phyloP scores from a whole-genome alignment of 1,139 yeast species.

The Wickerhamomyces sp. region DNA sequence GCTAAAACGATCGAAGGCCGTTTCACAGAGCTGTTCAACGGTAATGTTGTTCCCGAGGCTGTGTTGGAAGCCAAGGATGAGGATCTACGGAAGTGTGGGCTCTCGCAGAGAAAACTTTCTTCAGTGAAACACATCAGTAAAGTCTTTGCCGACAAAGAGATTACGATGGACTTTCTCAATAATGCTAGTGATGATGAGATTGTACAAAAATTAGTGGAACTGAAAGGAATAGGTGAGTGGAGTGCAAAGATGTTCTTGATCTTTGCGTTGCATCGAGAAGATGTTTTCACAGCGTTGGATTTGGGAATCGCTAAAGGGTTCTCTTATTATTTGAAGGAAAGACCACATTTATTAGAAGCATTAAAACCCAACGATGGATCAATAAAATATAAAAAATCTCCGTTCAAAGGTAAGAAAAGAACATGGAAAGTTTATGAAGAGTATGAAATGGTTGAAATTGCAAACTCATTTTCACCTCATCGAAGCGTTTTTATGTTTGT shows the following conservation, averaged over 20 bases:
- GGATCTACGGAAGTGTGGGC: conserved; percentile 56
- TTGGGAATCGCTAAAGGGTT: conserved; percentile 83
- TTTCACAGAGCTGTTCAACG: conserved; percentile 38
- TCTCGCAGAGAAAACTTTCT: conserved; percentile 64
- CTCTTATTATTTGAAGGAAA: conserved; percentile 51
- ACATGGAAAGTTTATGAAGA: conserved; percentile 63
- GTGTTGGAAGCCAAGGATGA: conserved; percentile 41
- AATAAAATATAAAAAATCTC: too few relatives aligned
- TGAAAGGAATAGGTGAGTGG: conserved; percentile 90
- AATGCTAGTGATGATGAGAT: conserved; percentile 40
- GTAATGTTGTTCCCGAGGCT: conserved; percentile 36
- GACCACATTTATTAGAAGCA: conserved; percentile 53
- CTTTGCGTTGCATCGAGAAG: conserved; percentile 61
- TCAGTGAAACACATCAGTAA: conserved; percentile 61
- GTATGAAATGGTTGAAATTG: conserved; percentile 50
- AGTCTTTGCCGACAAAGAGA: conserved; percentile 42
- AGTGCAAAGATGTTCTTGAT: conserved; percentile 83
- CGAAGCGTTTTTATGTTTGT: conserved; percentile 65
- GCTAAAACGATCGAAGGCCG: conserved; percentile 59
- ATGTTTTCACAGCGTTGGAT: conserved; percentile 76
- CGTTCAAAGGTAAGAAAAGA: conserved; percentile 35
- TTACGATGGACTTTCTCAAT: conserved; percentile 40
- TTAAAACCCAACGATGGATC: too few relatives aligned
- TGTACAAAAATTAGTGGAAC: conserved; percentile 47
- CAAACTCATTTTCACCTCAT: conserved; percentile 61